Base-by-base conservation (phyloP, 192 early-diverging fungal genomes). In the Coemansia umbellata region DNA sequence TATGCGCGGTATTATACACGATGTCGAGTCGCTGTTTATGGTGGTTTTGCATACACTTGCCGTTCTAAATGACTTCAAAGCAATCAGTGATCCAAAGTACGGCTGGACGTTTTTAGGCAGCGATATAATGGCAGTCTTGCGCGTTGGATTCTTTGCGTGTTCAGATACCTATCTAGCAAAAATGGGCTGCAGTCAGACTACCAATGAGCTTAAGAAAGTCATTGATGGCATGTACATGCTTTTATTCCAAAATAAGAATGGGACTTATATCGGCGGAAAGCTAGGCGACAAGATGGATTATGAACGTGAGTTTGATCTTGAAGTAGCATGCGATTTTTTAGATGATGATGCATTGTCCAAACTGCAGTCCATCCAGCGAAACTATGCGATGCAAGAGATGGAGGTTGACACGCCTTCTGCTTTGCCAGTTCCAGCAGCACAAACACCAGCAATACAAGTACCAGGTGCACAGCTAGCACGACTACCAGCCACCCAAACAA, bases 1-100 rank as follows among this genome's bases (percentile, higher is more conserved):
- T 0, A 18, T 5, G 10, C 56, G 51, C 35, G 13, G 51, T 13
- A 7, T 66, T 18, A 24, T 50, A 5, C 43, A 60, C 14, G 47
- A 54, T n/a, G 2, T 60, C 1, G 64, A 67, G 44, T 59, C 56
- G 39, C 32, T 50, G 13, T 28, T 66, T 45, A 58, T 53, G 23
- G 50, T 60, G 13, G 15, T 42, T 6, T 21, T 42, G 21, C 40
- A 42, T 42, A 23, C 15, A 13, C 40, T 42, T 7, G 7, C 40
- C 0, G 19, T 23, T 3, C 15, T n/a, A n/a, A n/a, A n/a, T n/a
- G n/a, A n/a, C n/a, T n/a, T n/a, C n/a, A n/a, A n/a, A n/a, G n/a
- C n/a, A n/a, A n/a, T n/a, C n/a, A 22, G 19, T 5, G 40, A 21
- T 0, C 7, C 4, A 6, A 18, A 18, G 8, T 8, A 9, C 8